Evolutionary conservation across 1,284 basidiomycete species (phyloP).

Genomic region (Phenoliferia sp.): DNA sequence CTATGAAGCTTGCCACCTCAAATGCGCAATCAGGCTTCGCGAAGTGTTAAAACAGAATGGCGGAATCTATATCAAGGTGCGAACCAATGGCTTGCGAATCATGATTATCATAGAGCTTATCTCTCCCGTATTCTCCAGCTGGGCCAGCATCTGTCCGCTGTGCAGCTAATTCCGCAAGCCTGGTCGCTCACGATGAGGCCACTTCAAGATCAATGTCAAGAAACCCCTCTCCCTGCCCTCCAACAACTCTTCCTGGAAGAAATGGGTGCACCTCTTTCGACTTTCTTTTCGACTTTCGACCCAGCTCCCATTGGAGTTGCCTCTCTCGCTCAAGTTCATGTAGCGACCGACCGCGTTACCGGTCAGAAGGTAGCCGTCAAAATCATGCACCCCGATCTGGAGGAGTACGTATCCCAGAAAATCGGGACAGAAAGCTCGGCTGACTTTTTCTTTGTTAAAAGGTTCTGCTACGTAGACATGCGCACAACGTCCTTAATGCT

Average conservation of each 20-base stretch:
- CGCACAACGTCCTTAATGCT: slow-evolving; percentile 45
- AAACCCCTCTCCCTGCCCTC: slow-evolving; percentile 66
- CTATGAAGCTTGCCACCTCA: slow-evolving; percentile 54
- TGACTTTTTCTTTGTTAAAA: too few species aligned
- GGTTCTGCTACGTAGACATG: slow-evolving; percentile 87
- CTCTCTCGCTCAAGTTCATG: slow-evolving; percentile 89
- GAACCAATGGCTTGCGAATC: slow-evolving; percentile 6
- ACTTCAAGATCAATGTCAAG: slow-evolving; percentile 59
- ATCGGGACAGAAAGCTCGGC: background rate
- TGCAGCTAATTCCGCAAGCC: slow-evolving; percentile 64
- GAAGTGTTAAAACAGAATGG: slow-evolving; percentile 80
- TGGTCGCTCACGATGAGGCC: slow-evolving; percentile 53
- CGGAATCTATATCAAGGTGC: slow-evolving; percentile 85
- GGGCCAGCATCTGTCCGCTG: slow-evolving; percentile 74
- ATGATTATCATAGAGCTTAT: background rate
- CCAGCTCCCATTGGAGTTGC: slow-evolving; percentile 89
- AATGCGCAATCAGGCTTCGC: slow-evolving; percentile 70
- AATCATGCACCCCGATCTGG: slow-evolving; percentile 90
- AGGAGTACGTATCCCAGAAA: slow-evolving; percentile 35
- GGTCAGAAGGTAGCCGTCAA: slow-evolving; percentile 86
- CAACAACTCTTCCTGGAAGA: slow-evolving; percentile 66
- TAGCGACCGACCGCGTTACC: slow-evolving; percentile 65
- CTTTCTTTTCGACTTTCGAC: slow-evolving; percentile 68
- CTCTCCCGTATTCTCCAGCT: slow-evolving; percentile 34
- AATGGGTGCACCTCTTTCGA: slow-evolving; percentile 51